Percentiles rank a stretch among this genome's conserved stretches.
phyloP scores from a whole-genome alignment of 2,329 filamentous ascomycete genomes.

The Pyricularia pennisetigena region DNA sequence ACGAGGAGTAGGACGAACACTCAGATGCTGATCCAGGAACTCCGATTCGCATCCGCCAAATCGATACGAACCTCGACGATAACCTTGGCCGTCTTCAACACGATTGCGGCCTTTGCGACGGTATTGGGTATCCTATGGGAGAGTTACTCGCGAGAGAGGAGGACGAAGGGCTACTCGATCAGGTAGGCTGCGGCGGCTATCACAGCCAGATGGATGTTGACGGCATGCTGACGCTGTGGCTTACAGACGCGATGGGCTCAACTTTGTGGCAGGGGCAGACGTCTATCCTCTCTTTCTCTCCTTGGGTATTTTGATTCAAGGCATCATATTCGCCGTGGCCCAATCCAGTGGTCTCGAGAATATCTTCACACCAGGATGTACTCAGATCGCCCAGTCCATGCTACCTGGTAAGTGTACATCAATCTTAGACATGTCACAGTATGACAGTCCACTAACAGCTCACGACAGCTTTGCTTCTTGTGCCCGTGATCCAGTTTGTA shows the following conservation, averaged over 20 bases:
- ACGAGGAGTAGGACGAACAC: conserved; percentile 30
- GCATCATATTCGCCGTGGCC: conserved; percentile 44
- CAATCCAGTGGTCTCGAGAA: conserved; percentile 45
- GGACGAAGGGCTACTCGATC: conserved; percentile 27
- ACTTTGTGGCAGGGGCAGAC: conserved; percentile 35
- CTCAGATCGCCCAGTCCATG: conserved; percentile 44
- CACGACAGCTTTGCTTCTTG: conserved; percentile 35
- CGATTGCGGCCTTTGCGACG: conserved; percentile 45
- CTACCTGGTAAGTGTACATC: conserved; percentile 39
- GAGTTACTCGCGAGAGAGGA: conserved; percentile 35
- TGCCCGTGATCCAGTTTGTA: conserved; percentile 54
- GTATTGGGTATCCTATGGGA: conserved; percentile 47
- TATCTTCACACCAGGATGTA: conserved; percentile 42
- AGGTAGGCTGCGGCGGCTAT: conserved; percentile 20
- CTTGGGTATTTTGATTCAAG: conserved; percentile 47
- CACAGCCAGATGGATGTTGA: neutral
- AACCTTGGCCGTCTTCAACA: conserved; percentile 51
- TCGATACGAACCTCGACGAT: conserved; percentile 52
- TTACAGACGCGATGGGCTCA: conserved; percentile 4
- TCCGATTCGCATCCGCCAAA: conserved; percentile 41
- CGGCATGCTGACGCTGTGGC: neutral
- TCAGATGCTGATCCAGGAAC: conserved; percentile 34
- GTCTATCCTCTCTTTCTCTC: conserved; percentile 47
- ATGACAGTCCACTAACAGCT: neutral
- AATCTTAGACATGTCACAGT: neutral